Percentiles rank a stretch among this genome's conserved stretches.
Conservation (phyloP, 2,329 filamentous ascomycete genomes). For the Bipolaris zeicola region DNA sequence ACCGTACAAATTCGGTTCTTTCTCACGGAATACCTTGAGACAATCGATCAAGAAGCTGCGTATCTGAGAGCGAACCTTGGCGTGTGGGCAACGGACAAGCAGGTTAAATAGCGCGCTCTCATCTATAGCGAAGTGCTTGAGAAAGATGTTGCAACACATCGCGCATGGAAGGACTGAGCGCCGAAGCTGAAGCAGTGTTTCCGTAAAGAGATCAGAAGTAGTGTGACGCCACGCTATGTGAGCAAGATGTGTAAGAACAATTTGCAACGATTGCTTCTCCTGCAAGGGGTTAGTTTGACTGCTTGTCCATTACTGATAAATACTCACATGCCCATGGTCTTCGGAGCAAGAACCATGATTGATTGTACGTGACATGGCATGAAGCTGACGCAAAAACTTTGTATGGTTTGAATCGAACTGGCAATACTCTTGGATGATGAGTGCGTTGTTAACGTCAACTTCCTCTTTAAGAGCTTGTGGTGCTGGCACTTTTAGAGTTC, state of each 20-base stretch:
- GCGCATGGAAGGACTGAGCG: constrained; percentile 58
- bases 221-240: constrained; percentile 75
- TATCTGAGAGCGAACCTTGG: constrained; percentile 37
- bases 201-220: constrained; percentile 67
- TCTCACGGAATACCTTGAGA: constrained; percentile 40
- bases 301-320: background rate
- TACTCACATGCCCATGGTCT: constrained; percentile 43
- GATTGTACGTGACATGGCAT: constrained; percentile 61
- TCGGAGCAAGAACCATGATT: constrained; percentile 57
- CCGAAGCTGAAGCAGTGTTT: constrained; percentile 60
- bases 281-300: constrained; percentile 26
- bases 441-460: constrained; percentile 74
- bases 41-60: constrained; percentile 40
- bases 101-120: constrained; percentile 67
- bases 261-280: constrained; percentile 59
- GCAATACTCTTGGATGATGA: constrained; percentile 76
- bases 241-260: constrained; percentile 70
- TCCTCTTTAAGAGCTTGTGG: constrained; percentile 55
- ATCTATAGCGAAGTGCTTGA: constrained; percentile 65
- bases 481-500: constrained; percentile 56
- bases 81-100: constrained; percentile 49
- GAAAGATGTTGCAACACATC: constrained; percentile 63
- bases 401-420: constrained; percentile 76
- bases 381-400: constrained; percentile 67
- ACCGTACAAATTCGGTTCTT: constrained; percentile 37